Evolutionary conservation across 2,329 filamentous ascomycete genomes (phyloP).

Genomic region (Fusarium nematophilum): DNA sequence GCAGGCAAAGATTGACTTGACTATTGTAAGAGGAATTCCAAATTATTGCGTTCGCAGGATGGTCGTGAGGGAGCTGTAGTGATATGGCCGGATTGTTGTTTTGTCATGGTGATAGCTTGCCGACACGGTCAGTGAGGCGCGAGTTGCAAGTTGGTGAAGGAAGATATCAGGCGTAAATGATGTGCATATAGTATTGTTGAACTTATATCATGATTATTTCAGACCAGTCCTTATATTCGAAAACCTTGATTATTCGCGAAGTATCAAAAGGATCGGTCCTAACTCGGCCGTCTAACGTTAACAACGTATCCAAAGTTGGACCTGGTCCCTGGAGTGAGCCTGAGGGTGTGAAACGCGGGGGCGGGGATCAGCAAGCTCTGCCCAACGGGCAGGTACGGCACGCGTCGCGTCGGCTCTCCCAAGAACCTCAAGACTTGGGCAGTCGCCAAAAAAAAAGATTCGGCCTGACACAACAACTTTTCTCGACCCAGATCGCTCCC

Average conservation of each 20-base stretch:
- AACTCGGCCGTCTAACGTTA: too few species aligned
- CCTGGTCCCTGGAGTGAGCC: neutral
- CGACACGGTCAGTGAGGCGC: neutral
- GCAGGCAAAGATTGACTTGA: slow-evolving; percentile 38
- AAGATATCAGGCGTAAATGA: too few species aligned
- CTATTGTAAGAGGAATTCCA: slow-evolving; percentile 39
- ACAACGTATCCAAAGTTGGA: too few species aligned
- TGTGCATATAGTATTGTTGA: too few species aligned
- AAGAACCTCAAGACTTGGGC: slow-evolving; percentile 10
- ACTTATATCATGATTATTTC: too few species aligned
- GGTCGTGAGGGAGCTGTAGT: neutral
- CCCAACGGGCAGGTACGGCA: slow-evolving; percentile 19
- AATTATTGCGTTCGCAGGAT: slow-evolving; percentile 22
- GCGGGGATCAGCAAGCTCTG: slow-evolving; percentile 25
- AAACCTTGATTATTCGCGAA: too few species aligned
- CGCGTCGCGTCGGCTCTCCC: slow-evolving; percentile 34
- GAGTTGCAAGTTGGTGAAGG: neutral
- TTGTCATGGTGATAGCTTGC: slow-evolving; percentile 10
- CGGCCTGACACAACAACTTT: slow-evolving; percentile 29
- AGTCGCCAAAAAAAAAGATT: slow-evolving; percentile 17
- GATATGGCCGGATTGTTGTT: neutral
- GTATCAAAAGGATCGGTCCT: too few species aligned
- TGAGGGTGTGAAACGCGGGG: slow-evolving; percentile 30
- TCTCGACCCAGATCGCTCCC: slow-evolving; percentile 14
- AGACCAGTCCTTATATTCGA: too few species aligned